phyloP scores from a whole-genome alignment of 1,139 yeast species.

The Protomyces arabidopsidicola region DNA sequence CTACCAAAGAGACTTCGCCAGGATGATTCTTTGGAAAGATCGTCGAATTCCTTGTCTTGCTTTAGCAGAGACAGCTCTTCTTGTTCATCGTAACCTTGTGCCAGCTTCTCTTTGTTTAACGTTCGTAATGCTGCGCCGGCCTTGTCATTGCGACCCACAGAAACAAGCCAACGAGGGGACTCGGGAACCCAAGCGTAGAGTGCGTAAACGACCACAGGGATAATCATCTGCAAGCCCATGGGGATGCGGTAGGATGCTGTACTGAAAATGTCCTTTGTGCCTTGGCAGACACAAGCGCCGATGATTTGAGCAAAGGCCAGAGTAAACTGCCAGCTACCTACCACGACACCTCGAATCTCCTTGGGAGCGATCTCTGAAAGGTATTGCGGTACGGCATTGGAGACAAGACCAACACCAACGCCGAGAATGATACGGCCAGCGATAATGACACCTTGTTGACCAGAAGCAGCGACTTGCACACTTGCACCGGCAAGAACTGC shows the following conservation, averaged over 20 bases:
- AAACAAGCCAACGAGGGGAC: conserved; percentile 26
- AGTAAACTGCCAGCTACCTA: conserved; percentile 31
- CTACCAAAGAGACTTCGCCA: conserved; percentile 11
- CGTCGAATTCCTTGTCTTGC: conserved; percentile 14
- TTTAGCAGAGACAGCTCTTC: conserved; percentile 4
- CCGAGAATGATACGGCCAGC: conserved; percentile 52
- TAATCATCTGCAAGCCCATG: conserved; percentile 15
- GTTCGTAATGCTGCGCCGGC: conserved; percentile 12
- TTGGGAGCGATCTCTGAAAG: conserved; percentile 68
- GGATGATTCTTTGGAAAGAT: conserved; percentile 6
- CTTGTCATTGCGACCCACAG: conserved; percentile 8
- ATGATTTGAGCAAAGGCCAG: conserved; percentile 65
- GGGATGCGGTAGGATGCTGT: conserved; percentile 41
- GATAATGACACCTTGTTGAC: conserved; percentile 44
- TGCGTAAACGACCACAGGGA: conserved; percentile 10
- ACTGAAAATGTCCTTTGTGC: conserved; percentile 50
- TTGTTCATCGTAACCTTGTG: conserved; percentile 6
- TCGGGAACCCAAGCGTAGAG: conserved; percentile 18
- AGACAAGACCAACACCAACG: conserved; percentile 61
- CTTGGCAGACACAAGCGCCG: conserved; percentile 64
- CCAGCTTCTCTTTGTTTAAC: conserved; percentile 16
- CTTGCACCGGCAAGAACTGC: conserved; percentile 42
- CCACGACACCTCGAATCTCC: conserved; percentile 52
- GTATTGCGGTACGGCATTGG: conserved; percentile 62
- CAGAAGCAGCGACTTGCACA: conserved; percentile 45